phyloP scores from a whole-genome alignment of 495 filamentous ascomycete genomes.

The Xylaria longipes region DNA sequence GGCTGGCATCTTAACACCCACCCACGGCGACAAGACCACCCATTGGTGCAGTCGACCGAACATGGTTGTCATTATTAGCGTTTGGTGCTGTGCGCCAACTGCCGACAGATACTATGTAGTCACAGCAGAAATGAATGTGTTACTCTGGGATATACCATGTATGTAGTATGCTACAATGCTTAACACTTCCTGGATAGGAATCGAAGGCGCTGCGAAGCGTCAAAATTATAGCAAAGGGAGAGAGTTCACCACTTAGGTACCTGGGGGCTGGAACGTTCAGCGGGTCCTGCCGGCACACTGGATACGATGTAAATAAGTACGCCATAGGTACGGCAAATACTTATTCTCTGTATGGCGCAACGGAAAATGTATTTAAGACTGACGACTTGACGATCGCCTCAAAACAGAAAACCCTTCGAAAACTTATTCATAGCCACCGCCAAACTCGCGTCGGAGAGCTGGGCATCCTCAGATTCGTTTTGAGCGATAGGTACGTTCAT shows the following conservation, averaged over 20 bases:
- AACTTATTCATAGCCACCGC: constrained; percentile 12
- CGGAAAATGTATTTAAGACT: neutral
- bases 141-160: constrained; percentile 16
- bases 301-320: neutral
- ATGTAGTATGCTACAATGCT: neutral
- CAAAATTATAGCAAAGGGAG: neutral
- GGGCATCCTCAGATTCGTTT: neutral
- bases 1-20: neutral
- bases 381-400: neutral
- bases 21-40: neutral
- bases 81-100: constrained; percentile 17
- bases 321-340: neutral
- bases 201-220: neutral
- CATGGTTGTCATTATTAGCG: constrained; percentile 17
- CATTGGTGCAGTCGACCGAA: constrained; percentile 10
- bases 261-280: neutral
- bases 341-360: neutral
- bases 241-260: neutral
- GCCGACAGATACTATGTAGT: constrained; percentile 17
- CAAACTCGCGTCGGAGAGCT: neutral
- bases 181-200: constrained; percentile 1
- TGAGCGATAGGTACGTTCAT: neutral
- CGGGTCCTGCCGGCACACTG: constrained; percentile 9
- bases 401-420: neutral
- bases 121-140: constrained; percentile 3